Evolutionary conservation across 805 yeast genomes (phyloP).

Genomic region (Saccharomycopsis sp.): DNA sequence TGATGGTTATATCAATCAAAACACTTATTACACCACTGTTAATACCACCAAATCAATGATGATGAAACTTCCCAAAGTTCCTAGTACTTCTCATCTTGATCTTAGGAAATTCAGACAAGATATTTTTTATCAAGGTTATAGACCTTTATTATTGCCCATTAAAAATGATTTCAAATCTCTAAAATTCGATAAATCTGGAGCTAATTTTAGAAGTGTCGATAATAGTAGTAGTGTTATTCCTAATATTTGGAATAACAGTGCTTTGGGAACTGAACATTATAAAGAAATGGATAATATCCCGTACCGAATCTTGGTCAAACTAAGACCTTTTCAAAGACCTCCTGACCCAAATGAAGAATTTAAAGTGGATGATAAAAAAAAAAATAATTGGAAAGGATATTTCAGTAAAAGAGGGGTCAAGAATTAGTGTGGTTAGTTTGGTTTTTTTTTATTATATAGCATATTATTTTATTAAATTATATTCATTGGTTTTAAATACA

Average conservation of each 20-base stretch:
- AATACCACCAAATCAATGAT: too few relatives aligned
- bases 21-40: neutral
- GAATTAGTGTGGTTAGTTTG: too few relatives aligned
- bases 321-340: conserved; percentile 16
- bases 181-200: conserved; percentile 8
- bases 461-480: too few relatives aligned
- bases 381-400: conserved; percentile 15
- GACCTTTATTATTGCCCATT: conserved; percentile 16
- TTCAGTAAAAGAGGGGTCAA: conserved; percentile 14
- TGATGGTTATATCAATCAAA: too few relatives aligned
- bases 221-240: conserved; percentile 3
- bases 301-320: conserved; percentile 11
- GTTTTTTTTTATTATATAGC: too few relatives aligned
- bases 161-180: conserved; percentile 7
- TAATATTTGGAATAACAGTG: conserved; percentile 18
- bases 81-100: conserved; percentile 15
- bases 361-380: neutral
- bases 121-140: conserved; percentile 14
- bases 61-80: conserved; percentile 9
- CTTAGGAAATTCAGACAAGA: conserved; percentile 12
- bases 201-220: neutral
- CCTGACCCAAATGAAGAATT: conserved; percentile 3
- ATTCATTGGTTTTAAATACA: too few relatives aligned
- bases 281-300: conserved; percentile 18
- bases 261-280: conserved; percentile 17